Evolutionary conservation across 2,329 filamentous ascomycete genomes (phyloP), one percentile per base, ranked within the genome.

Genomic region (Cladosporium colombiae): DNA sequence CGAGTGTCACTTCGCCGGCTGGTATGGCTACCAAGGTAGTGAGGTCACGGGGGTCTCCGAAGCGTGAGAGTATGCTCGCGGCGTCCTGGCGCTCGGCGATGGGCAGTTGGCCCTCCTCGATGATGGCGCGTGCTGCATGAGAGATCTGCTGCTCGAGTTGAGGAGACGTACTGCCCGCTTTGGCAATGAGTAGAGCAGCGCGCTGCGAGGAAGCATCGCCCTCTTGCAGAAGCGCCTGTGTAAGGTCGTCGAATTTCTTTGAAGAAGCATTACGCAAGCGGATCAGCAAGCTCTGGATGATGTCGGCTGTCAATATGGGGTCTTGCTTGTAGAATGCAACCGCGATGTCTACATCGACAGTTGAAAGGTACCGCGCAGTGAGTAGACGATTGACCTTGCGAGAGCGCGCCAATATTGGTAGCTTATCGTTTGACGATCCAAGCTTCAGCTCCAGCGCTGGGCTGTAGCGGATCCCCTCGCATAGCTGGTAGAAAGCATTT

Each of bases 1-100:
- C 46, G 21, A 50, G 46, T 11, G n/a, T 50, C 21, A 50, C 21
- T 1, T 21, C 25, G 21, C 21, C 11, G 21, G 46, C 46, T 1
- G 46, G 46, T 2, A 50, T 13, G 23, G 3, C 3, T 2, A 46
- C 49, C 8, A 66, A 18, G 7, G 59, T 25, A 37, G 33, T 23
- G 49, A 66, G 40, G 37, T 63, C 64, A 58, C 64, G 64, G 37
- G 64, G 49, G 27, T 66, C 64, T 1, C 52, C 64, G 2, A 63
- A 37, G 18, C 50, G 59, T n/a, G 64, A 66, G 5, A 66, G 21
- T 2, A 55, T 37, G 6, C 46, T 18, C 31, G 52, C 59, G n/a
- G 64, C 64, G n/a, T 62, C 29, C 14, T 60, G 27, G 3, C 49
- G 64, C 1, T 57, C 49, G 25, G 29, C 18, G 33, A 63, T 21